Percentiles rank a stretch among this genome's conserved stretches.
These are phyloP conservation scores for Penicillium freii DNA, from an alignment of 2,329 filamentous ascomycete species.

Conservation along the genomic window DNA sequence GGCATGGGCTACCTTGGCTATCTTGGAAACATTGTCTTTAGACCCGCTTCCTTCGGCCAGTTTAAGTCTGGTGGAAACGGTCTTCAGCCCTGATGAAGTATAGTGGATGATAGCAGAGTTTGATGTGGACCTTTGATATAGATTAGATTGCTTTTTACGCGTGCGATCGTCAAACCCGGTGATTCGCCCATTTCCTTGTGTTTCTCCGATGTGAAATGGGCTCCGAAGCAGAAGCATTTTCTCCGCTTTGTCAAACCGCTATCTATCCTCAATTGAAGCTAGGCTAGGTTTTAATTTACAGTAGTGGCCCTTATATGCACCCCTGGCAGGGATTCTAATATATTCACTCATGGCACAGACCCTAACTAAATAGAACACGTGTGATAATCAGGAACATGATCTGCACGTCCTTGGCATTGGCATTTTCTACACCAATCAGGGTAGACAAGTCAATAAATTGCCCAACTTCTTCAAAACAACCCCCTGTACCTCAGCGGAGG, in stretches of 20 bases:
- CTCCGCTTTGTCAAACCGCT: background rate
- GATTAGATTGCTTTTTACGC: background rate
- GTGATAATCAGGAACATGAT: background rate
- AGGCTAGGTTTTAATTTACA: background rate
- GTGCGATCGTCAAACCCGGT: background rate
- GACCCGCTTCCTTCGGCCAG: background rate
- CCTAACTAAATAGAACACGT: background rate
- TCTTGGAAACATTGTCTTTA: background rate
- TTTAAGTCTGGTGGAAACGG: background rate
- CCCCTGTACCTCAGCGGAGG: constrained; percentile 51
- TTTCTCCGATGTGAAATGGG: background rate
- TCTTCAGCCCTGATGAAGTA: constrained; percentile 1
- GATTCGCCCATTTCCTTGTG: background rate
- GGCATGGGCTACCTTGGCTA: too few relatives aligned
- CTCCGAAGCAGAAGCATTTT: background rate
- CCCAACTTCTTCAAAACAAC: constrained; percentile 53
- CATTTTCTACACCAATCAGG: constrained; percentile 23
- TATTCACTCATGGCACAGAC: background rate
- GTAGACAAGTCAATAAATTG: constrained; percentile 50
- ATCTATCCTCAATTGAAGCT: background rate
- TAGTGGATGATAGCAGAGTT: background rate
- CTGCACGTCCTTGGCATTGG: background rate
- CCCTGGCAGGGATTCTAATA: background rate
- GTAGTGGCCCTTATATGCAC: background rate
- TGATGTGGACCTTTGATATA: background rate